phyloP scores from a whole-genome alignment of 305 asterid genomes.

The Rubia tinctorum region DNA sequence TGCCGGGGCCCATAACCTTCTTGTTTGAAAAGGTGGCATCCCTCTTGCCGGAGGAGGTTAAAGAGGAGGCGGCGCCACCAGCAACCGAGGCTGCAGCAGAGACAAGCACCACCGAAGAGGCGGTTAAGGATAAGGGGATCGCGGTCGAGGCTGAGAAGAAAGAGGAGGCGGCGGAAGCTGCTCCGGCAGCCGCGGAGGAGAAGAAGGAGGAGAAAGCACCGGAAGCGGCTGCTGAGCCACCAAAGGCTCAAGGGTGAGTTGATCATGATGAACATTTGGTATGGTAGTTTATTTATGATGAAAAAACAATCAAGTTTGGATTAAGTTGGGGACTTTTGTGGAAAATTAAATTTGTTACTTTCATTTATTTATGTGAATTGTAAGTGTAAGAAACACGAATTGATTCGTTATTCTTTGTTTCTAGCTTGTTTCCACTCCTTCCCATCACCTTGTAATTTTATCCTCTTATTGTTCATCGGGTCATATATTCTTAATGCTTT shows the following conservation, averaged over 20 bases:
- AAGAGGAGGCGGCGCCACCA: constrained; percentile 31
- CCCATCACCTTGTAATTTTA: constrained; percentile 9
- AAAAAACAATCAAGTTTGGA: constrained; percentile 6
- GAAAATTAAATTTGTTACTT: constrained; percentile 6
- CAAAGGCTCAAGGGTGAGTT: constrained; percentile 39
- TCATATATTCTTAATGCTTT: not conserved
- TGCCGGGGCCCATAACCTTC: constrained; percentile 62
- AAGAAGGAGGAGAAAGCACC: constrained; percentile 39
- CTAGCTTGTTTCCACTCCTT: not conserved
- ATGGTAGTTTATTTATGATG: not conserved
- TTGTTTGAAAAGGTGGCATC: constrained; percentile 69
- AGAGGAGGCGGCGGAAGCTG: constrained; percentile 15
- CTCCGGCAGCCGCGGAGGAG: constrained; percentile 24
- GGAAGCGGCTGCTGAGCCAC: constrained; percentile 34
- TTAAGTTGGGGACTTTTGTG: constrained; percentile 11
- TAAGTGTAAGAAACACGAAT: constrained; percentile 14
- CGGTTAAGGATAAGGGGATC: constrained; percentile 51
- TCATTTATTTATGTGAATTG: constrained; percentile 5
- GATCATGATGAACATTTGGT: not conserved
- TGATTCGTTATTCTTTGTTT: constrained; percentile 36
- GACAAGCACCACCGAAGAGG: constrained; percentile 17
- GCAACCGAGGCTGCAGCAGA: constrained; percentile 22
- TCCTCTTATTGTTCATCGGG: not conserved
- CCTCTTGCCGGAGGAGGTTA: constrained; percentile 41
- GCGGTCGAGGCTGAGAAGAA: constrained; percentile 34